Conservation (phyloP, 2,329 filamentous ascomycete genomes). For the Pezicula radicicola region DNA sequence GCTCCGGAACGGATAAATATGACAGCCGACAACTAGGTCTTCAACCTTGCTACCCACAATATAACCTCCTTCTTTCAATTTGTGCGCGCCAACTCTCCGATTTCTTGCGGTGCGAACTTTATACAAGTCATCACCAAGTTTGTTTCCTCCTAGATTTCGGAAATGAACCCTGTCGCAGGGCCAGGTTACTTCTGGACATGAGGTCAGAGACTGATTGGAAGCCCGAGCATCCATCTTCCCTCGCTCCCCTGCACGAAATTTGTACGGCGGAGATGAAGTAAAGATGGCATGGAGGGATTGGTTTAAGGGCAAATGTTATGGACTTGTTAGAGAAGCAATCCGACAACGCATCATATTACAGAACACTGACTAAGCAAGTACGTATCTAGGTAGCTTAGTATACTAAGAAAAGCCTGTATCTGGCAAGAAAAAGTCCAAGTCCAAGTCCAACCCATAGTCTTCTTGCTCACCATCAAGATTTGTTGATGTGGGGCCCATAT, state of each 20-base stretch:
- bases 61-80: too few species aligned
- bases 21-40: too few species aligned
- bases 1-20: too few species aligned
- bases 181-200: too few species aligned
- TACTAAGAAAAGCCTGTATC: constrained; percentile 13
- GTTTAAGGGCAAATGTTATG: neutral
- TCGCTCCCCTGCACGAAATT: neutral
- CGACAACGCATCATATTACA: too few species aligned
- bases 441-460: constrained; percentile 21
- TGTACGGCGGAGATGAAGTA: neutral
- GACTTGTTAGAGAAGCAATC: neutral
- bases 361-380: neutral
- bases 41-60: too few species aligned
- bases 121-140: too few species aligned
- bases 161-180: too few species aligned
- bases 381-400: neutral
- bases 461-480: constrained; percentile 16
- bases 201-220: neutral
- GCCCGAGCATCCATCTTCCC: neutral
- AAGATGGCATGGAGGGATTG: too few species aligned
- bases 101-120: too few species aligned
- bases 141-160: too few species aligned
- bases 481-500: constrained; percentile 16
- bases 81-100: too few species aligned
- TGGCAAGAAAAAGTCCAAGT: constrained; percentile 25